Evolutionary conservation across 768 basidiomycete species (phyloP).

Genomic region (Glaciozyma martinii): DNA sequence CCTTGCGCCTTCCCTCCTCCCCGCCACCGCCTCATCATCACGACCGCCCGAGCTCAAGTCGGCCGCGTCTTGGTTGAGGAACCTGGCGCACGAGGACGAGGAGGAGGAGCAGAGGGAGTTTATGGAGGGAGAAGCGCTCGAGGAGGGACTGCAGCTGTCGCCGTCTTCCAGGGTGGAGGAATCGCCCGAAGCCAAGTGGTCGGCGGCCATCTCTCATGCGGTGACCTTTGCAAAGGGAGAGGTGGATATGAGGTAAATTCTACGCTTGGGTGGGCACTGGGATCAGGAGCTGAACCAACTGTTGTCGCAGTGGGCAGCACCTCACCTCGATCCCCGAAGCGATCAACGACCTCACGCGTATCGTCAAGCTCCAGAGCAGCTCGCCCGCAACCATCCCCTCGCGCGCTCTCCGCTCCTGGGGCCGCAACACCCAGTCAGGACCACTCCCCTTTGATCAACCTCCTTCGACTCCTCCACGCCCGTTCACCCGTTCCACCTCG

Average conservation of each 20-base stretch:
- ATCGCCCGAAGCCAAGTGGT: not conserved
- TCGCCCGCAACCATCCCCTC: not conserved
- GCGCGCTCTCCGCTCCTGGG: not conserved
- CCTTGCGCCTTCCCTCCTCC: not conserved
- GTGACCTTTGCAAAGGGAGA: conserved; percentile 5
- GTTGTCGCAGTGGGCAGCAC: not conserved
- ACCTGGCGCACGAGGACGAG: conserved; percentile 2
- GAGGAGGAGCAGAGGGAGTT: not conserved
- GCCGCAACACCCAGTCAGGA: conserved; percentile 2
- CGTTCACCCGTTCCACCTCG: not conserved
- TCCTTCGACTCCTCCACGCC: not conserved
- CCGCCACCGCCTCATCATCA: not conserved
- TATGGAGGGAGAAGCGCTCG: too few relatives aligned
- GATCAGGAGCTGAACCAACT: not conserved
- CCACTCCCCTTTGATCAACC: not conserved
- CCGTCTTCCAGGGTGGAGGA: not conserved
- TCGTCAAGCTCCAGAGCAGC: not conserved
- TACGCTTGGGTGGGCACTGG: too few relatives aligned
- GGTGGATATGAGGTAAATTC: conserved; percentile 10
- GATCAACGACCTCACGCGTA: conserved; percentile 14
- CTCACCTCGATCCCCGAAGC: conserved; percentile 7
- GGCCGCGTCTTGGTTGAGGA: not conserved
- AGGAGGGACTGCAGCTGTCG: not conserved
- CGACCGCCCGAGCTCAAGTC: not conserved
- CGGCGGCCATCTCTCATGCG: conserved; percentile 1